Evolutionary conservation across 768 basidiomycete genomes (phyloP).

Genomic region (Agaricus bisporus): DNA sequence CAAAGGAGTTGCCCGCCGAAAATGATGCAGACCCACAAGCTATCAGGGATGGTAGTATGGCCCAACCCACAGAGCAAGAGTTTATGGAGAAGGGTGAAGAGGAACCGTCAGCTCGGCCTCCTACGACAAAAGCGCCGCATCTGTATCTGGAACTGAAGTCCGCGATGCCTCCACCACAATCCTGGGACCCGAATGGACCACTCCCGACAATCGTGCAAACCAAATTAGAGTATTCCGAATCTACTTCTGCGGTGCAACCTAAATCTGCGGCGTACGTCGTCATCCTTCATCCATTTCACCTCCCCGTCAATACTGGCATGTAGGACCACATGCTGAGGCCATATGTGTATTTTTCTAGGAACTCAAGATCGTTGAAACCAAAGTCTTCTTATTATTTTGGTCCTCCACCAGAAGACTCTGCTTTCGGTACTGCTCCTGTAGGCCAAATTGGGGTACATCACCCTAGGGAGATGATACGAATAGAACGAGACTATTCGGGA

Average conservation of each 20-base stretch:
- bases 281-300: constrained; percentile 11
- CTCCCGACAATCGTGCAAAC: constrained; percentile 30
- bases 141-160: constrained; percentile 39
- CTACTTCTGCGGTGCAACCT: constrained; percentile 26
- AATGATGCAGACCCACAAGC: neutral
- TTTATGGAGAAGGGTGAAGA: constrained; percentile 1
- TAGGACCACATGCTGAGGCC: neutral
- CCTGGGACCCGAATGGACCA: constrained; percentile 56
- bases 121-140: constrained; percentile 31
- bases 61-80: neutral
- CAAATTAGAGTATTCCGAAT: constrained; percentile 36
- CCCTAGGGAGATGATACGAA: constrained; percentile 85
- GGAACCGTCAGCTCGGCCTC: constrained; percentile 7
- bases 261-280: constrained; percentile 25
- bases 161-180: constrained; percentile 43
- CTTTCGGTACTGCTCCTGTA: constrained; percentile 73
- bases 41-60: constrained; percentile 18
- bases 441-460: constrained; percentile 87
- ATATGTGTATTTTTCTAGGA: constrained; percentile 15
- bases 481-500: constrained; percentile 88
- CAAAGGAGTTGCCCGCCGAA: neutral
- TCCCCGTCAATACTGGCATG: neutral
- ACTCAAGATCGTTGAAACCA: constrained; percentile 50
- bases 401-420: constrained; percentile 68
- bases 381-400: constrained; percentile 84